phyloP scores from a whole-genome alignment of 1,139 yeast species.

The Sugiyamaella grinbergsii region DNA sequence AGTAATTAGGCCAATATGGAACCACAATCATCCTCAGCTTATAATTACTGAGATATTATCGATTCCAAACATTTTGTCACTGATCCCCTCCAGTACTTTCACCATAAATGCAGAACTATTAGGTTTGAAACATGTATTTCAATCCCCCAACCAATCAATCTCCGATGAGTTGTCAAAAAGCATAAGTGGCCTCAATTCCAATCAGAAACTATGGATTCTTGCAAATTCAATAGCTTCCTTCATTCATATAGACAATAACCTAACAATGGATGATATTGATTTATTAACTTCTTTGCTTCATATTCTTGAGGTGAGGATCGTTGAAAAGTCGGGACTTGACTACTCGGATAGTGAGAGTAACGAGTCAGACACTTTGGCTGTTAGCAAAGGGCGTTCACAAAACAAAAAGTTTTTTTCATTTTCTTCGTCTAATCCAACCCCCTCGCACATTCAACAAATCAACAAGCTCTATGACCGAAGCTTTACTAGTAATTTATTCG shows the following conservation, averaged over 20 bases:
- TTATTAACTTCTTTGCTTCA: conserved; percentile 5
- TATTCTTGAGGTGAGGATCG: conserved; percentile 10
- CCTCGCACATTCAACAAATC: conserved; percentile 4
- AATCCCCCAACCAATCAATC: background rate
- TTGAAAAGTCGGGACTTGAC: conserved; percentile 2
- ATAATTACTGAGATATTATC: conserved; percentile 8
- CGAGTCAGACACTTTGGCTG: background rate
- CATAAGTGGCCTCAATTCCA: conserved; percentile 3
- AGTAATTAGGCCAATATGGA: conserved; percentile 2
- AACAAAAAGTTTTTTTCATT: background rate
- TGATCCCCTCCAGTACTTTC: conserved; percentile 1
- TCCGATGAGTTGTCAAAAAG: background rate
- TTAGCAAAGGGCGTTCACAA: background rate
- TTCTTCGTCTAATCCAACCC: conserved; percentile 4
- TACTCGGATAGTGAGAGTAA: conserved; percentile 9
- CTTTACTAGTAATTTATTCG: conserved; percentile 21
- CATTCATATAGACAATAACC: background rate
- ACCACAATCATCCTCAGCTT: background rate
- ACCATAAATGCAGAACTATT: background rate
- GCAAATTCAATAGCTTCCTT: conserved; percentile 6
- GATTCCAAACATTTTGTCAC: conserved; percentile 7
- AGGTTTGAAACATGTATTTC: background rate
- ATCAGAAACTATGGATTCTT: conserved; percentile 16
- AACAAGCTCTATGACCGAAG: conserved; percentile 20
- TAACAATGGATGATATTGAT: background rate